Conservation (phyloP, 2,329 filamentous ascomycete genomes). For the Cladosporium sp. region DNA sequence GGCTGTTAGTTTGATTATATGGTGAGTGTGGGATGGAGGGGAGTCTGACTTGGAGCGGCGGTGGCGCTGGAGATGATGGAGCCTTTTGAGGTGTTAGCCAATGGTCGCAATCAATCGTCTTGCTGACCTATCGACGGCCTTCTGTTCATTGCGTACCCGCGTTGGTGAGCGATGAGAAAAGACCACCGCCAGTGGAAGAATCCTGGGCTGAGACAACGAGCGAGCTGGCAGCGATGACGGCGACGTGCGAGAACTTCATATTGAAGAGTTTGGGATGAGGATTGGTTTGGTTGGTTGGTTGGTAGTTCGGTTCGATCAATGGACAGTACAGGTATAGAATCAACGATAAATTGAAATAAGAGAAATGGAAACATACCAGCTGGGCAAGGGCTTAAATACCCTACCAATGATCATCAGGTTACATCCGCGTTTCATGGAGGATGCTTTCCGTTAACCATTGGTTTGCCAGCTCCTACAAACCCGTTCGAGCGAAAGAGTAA, state of each 20-base stretch:
- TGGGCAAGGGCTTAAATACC: background rate
- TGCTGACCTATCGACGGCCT: background rate
- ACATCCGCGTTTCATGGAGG: background rate
- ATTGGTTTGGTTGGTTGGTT: background rate
- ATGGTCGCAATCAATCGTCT: background rate
- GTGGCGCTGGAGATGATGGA: constrained; percentile 19
- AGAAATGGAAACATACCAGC: background rate
- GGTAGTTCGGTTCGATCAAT: background rate
- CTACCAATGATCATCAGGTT: background rate
- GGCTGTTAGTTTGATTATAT: background rate
- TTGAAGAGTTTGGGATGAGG: background rate
- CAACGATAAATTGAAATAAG: background rate
- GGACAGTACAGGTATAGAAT: background rate
- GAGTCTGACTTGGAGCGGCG: constrained; percentile 6
- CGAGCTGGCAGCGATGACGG: constrained; percentile 10
- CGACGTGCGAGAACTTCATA: constrained; percentile 13
- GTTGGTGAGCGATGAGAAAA: constrained; percentile 17
- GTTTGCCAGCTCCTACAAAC: background rate
- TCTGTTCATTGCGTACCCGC: background rate
- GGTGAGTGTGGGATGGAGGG: background rate
- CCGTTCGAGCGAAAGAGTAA: background rate
- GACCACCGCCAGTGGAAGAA: background rate
- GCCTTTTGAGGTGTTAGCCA: background rate
- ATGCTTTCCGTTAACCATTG: background rate
- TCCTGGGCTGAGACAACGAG: constrained; percentile 11